phyloP scores from a whole-genome alignment of 2,329 filamentous ascomycete genomes.

The Xylariaceae sp. region DNA sequence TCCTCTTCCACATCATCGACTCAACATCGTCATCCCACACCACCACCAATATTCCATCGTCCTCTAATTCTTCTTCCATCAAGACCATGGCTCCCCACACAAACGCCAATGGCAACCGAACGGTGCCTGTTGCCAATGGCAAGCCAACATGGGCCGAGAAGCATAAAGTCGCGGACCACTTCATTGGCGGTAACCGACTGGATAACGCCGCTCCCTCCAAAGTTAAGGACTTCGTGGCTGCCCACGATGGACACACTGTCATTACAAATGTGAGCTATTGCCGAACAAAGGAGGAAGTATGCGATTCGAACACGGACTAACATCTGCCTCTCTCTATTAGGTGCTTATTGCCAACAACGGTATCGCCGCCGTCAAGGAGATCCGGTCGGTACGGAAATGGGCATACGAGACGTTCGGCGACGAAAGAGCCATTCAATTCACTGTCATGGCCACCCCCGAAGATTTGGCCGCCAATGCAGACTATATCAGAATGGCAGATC shows the following conservation, averaged over 20 bases:
- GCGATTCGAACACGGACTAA: constrained; percentile 5
- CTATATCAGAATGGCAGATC: constrained; percentile 99
- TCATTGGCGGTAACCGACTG: constrained; percentile 93
- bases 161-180: constrained; percentile 86
- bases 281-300: background rate
- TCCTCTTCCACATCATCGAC: constrained; percentile 34
- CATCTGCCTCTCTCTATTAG: constrained; percentile 53
- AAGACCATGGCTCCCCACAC: constrained; percentile 35
- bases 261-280: constrained; percentile 84
- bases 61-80: constrained; percentile 10
- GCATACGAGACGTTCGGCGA: constrained; percentile 99
- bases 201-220: constrained; percentile 81
- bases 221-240: constrained; percentile 95
- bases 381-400: constrained; percentile 99
- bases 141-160: constrained; percentile 76
- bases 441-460: constrained; percentile 98
- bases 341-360: constrained; percentile 99
- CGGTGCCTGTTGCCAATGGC: constrained; percentile 62
- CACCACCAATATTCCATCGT: constrained; percentile 22
- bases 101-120: constrained; percentile 47
- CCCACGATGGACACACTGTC: constrained; percentile 92
- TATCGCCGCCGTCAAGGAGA: constrained; percentile 99
- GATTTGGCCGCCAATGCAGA: constrained; percentile 97
- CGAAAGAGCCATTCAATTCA: constrained; percentile 98
- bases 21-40: constrained; percentile 23